Conservation (phyloP, 129 eudicot genomes). For the Helianthus tuberosus region DNA sequence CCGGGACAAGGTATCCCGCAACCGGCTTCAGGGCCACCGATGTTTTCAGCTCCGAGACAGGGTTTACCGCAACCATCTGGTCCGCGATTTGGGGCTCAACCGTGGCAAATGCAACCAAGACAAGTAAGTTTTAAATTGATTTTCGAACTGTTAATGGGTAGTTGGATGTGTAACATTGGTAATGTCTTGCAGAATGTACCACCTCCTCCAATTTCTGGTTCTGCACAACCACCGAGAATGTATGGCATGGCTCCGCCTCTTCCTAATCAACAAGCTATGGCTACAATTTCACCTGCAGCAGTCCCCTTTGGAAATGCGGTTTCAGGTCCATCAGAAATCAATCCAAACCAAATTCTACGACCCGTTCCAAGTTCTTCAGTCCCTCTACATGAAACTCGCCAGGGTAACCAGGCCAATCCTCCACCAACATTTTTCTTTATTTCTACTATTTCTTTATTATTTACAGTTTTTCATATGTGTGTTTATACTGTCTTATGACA, state of each 20-base stretch:
- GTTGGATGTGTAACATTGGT: constrained; percentile 6
- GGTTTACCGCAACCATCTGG: constrained; percentile 27
- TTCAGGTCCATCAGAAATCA: constrained; percentile 74
- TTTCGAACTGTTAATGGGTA: background rate
- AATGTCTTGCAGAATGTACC: constrained; percentile 52
- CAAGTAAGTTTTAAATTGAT: constrained; percentile 45
- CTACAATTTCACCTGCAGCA: constrained; percentile 60
- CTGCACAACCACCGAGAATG: constrained; percentile 68
- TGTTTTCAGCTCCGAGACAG: constrained; percentile 45
- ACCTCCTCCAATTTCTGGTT: constrained; percentile 51
- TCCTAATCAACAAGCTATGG: constrained; percentile 64
- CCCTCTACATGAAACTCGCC: constrained; percentile 88
- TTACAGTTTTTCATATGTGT: background rate
- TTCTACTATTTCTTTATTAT: background rate
- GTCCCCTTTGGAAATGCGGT: constrained; percentile 56
- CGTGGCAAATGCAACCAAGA: constrained; percentile 69
- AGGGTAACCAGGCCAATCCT: constrained; percentile 92
- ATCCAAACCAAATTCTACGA: constrained; percentile 90
- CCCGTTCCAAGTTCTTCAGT: constrained; percentile 70
- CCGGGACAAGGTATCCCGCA: constrained; percentile 45
- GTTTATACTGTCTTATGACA: background rate
- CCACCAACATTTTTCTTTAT: constrained; percentile 69
- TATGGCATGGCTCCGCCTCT: constrained; percentile 75
- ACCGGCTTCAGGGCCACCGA: constrained; percentile 39
- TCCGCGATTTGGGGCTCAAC: constrained; percentile 64